Conservation (phyloP, 1,284 basidiomycete genomes). For the Pisolithus thermaeus region DNA sequence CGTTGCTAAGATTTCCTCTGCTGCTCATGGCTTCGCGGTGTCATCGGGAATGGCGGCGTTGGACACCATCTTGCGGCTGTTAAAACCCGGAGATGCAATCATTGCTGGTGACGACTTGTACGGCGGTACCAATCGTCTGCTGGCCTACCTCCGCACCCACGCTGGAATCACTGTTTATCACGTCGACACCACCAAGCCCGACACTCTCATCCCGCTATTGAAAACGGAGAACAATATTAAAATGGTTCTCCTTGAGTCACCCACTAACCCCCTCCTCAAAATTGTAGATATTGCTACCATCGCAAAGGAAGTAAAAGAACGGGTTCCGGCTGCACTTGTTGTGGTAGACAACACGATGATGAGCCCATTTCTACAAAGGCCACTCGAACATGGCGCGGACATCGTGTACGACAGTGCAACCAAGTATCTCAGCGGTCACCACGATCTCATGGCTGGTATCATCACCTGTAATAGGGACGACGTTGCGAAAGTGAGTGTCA, state of each 20-base stretch:
- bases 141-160: constrained; percentile 86
- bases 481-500: constrained; percentile 65
- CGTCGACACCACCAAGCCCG: constrained; percentile 85
- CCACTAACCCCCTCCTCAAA: constrained; percentile 96
- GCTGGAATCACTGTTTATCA: constrained; percentile 90
- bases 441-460: constrained; percentile 98
- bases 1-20: constrained; percentile 90
- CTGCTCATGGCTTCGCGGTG: constrained; percentile 83
- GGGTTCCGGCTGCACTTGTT: constrained; percentile 76
- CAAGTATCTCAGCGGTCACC: constrained; percentile 97
- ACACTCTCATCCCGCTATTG: constrained; percentile 59
- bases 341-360: constrained; percentile 99
- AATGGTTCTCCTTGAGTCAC: constrained; percentile 95
- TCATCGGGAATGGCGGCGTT: constrained; percentile 98
- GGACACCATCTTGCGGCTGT: constrained; percentile 89
- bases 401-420: constrained; percentile 98
- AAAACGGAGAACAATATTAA: constrained; percentile 64
- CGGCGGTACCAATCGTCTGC: constrained; percentile 94
- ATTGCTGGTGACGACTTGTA: constrained; percentile 98
- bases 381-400: constrained; percentile 93
- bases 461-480: constrained; percentile 92
- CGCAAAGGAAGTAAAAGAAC: constrained; percentile 74
- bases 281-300: constrained; percentile 88
- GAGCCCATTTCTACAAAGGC: constrained; percentile 97
- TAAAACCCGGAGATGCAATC: constrained; percentile 93